Conservation (phyloP, 768 basidiomycete genomes). For the Suillus subaureus region DNA sequence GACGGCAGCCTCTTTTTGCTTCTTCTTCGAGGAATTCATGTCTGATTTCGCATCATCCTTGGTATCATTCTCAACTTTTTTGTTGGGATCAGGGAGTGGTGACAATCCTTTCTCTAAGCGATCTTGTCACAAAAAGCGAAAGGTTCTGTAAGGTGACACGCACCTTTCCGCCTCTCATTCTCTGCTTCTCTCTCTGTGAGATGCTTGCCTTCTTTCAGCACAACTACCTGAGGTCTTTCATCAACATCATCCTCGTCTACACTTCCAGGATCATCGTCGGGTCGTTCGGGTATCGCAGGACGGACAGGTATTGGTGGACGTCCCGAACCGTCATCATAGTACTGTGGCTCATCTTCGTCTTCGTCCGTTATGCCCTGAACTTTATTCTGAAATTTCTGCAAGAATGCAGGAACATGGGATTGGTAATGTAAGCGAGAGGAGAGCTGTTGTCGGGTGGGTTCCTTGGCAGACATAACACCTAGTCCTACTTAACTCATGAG, state of each 20-base stretch:
- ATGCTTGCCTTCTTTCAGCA: conserved; percentile 87
- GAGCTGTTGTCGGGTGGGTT: conserved; percentile 71
- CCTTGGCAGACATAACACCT: conserved; percentile 45
- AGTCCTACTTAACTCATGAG: not conserved
- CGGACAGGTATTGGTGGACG: conserved; percentile 74
- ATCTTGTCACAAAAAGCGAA: conserved; percentile 9
- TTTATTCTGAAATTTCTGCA: conserved; percentile 65
- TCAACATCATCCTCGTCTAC: conserved; percentile 73
- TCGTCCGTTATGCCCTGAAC: conserved; percentile 55
- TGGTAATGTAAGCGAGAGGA: conserved; percentile 71
- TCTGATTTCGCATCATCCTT: conserved; percentile 32
- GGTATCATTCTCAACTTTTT: conserved; percentile 16
- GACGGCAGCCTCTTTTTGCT: conserved; percentile 20
- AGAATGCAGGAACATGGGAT: conserved; percentile 61
- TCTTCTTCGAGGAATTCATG: conserved; percentile 20
- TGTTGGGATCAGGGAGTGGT: conserved; percentile 47
- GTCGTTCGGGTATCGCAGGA: conserved; percentile 72
- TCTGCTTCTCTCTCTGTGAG: conserved; percentile 76
- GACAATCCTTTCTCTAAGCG: conserved; percentile 60
- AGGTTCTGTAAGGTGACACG: conserved; percentile 19
- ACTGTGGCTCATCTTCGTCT: conserved; percentile 53
- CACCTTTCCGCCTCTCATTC: conserved; percentile 75
- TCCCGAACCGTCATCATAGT: conserved; percentile 67
- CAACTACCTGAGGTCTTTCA: conserved; percentile 88
- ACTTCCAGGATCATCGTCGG: conserved; percentile 68